Evolutionary conservation across 2,329 filamentous ascomycete genomes (phyloP).

Genomic region (Neoarthrinium moseri): DNA sequence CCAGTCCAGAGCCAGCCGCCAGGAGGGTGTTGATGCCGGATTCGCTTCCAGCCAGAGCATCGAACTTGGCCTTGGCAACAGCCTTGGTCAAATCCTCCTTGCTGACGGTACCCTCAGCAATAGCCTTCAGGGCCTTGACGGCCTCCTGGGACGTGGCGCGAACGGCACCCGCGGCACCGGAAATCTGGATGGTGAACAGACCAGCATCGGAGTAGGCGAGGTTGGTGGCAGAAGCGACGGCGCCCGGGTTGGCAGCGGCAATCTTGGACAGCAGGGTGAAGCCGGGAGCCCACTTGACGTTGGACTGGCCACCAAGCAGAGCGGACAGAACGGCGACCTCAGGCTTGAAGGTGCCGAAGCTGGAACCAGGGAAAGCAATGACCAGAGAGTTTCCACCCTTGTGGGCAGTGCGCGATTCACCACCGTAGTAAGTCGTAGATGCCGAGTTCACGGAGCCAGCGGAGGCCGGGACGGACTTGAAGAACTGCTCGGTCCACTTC

Average conservation of each 20-base stretch:
- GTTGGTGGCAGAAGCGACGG: constrained; percentile 72
- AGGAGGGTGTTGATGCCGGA: constrained; percentile 75
- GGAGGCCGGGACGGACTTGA: constrained; percentile 65
- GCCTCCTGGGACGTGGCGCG: constrained; percentile 72
- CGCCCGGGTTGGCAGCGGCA: constrained; percentile 62
- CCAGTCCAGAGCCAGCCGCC: constrained; percentile 78
- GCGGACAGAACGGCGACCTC: constrained; percentile 84
- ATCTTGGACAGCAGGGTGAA: constrained; percentile 89
- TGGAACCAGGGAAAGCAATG: constrained; percentile 89
- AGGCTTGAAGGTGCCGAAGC: constrained; percentile 79
- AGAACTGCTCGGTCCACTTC: constrained; percentile 94
- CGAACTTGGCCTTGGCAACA: constrained; percentile 89
- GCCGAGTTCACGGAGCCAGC: constrained; percentile 55
- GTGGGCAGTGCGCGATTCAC: constrained; percentile 86
- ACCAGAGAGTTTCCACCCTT: constrained; percentile 77
- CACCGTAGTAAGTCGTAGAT: constrained; percentile 86
- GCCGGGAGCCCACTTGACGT: constrained; percentile 92
- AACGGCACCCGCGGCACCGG: constrained; percentile 71
- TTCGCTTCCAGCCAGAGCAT: constrained; percentile 79
- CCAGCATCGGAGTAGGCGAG: constrained; percentile 91
- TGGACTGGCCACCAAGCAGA: constrained; percentile 85
- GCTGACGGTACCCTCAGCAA: constrained; percentile 72
- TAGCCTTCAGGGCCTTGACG: constrained; percentile 78
- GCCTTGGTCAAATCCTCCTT: constrained; percentile 92
- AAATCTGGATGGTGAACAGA: constrained; percentile 80